phyloP scores from a whole-genome alignment of 306 rosid genomes.

The Geum urbanum region DNA sequence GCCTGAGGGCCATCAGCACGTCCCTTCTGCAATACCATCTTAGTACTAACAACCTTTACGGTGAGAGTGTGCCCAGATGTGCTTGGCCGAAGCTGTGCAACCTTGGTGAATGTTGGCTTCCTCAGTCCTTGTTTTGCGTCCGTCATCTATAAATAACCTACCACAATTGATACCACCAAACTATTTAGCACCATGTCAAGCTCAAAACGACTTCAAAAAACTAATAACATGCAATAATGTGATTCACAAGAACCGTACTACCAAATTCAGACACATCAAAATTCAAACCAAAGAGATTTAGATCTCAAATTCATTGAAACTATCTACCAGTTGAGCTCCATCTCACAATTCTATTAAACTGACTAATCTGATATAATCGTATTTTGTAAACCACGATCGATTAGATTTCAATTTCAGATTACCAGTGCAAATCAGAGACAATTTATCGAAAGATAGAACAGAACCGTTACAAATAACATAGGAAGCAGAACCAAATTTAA shows the following conservation, averaged over 20 bases:
- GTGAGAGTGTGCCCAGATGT: conserved; percentile 84
- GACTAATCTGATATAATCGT: background rate
- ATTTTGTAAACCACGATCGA: background rate
- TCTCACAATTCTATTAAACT: background rate
- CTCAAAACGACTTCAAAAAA: background rate
- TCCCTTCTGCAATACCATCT: conserved; percentile 83
- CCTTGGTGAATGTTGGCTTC: conserved; percentile 90
- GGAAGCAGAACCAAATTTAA: background rate
- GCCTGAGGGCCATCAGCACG: conserved; percentile 87
- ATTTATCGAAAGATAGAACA: background rate
- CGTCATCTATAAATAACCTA: conserved; percentile 53
- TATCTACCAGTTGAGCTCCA: background rate
- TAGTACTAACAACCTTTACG: conserved; percentile 73
- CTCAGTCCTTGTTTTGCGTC: conserved; percentile 78
- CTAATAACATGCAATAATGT: background rate
- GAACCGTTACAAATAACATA: background rate
- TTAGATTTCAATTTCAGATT: conserved; percentile 1
- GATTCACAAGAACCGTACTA: background rate
- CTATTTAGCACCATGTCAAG: conserved; percentile 5
- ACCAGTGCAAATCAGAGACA: conserved; percentile 15
- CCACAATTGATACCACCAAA: conserved; percentile 18
- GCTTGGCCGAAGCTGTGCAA: conserved; percentile 81
- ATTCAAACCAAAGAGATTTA: background rate
- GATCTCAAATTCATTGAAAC: background rate
- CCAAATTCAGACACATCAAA: background rate